Conservation (phyloP, 352 stramenopile genomes). For the Synura sp. region DNA sequence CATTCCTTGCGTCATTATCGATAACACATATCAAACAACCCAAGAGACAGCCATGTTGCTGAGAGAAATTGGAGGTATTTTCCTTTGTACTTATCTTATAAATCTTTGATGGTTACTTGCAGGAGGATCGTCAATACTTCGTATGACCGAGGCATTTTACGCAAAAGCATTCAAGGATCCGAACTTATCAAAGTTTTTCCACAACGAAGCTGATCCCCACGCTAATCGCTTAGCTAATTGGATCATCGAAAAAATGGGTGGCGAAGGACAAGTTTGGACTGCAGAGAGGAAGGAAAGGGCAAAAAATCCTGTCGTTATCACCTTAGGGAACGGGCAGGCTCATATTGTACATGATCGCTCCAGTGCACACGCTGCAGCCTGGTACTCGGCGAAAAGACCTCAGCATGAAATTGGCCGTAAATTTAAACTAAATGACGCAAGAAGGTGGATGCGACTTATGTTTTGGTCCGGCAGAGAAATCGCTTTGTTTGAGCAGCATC, state of each 20-base stretch:
- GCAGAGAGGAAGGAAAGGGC: constrained; percentile 49
- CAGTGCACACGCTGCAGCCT: constrained; percentile 57
- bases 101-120: no score
- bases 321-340: constrained; percentile 42
- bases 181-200: not conserved
- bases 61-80: not conserved
- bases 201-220: constrained; percentile 55
- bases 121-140: not conserved
- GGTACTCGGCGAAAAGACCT: constrained; percentile 55
- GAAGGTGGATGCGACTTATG: constrained; percentile 64
- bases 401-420: constrained; percentile 51
- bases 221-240: constrained; percentile 56
- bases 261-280: constrained; percentile 56
- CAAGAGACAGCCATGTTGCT: not conserved
- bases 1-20: no score
- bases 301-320: constrained; percentile 42
- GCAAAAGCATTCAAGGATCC: constrained; percentile 55
- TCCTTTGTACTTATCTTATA: no score
- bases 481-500: constrained; percentile 50
- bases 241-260: constrained; percentile 59
- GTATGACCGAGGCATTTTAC: constrained; percentile 51
- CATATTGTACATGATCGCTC: constrained; percentile 52
- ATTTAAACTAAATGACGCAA: constrained; percentile 58
- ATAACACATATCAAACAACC: no score
- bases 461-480: constrained; percentile 59